These are phyloP conservation scores for Neonectria punicea DNA, from an alignment of 2,329 filamentous ascomycete genomes.

Conservation along the genomic window DNA sequence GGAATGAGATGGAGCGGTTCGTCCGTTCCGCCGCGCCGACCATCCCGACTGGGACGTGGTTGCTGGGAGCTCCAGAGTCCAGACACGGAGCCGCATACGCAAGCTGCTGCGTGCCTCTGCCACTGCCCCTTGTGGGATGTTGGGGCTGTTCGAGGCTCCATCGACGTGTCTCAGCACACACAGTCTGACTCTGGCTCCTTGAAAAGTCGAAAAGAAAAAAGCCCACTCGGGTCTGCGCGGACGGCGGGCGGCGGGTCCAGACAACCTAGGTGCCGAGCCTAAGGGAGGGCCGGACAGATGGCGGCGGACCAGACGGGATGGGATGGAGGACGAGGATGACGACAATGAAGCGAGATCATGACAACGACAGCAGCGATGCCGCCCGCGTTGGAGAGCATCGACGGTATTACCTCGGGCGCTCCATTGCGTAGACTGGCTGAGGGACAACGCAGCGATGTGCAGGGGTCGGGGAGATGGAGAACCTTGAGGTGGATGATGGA, in stretches of 20 bases:
- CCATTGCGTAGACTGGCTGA: neutral
- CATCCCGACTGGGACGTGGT: neutral
- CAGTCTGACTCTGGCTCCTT: neutral
- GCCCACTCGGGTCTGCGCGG: neutral
- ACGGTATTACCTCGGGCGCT: constrained; percentile 21
- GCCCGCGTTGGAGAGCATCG: neutral
- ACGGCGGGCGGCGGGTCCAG: neutral
- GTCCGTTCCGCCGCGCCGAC: constrained; percentile 11
- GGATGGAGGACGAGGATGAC: neutral
- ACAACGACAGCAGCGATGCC: neutral
- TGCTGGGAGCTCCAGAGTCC: neutral
- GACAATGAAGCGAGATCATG: constrained; percentile 2
- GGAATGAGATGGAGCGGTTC: constrained; percentile 9
- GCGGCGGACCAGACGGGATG: constrained; percentile 1
- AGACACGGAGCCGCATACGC: neutral
- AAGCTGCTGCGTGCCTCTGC: neutral
- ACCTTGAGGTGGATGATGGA: neutral
- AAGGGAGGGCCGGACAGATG: constrained; percentile 8
- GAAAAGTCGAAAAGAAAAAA: too few species aligned
- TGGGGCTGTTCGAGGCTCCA: neutral
- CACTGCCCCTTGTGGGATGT: neutral
- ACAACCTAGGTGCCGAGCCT: neutral
- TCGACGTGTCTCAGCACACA: neutral
- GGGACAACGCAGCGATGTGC: constrained; percentile 1
- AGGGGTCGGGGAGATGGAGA: constrained; percentile 6